phyloP scores from a whole-genome alignment of 2,329 filamentous ascomycete genomes.

The Fusarium siculi region DNA sequence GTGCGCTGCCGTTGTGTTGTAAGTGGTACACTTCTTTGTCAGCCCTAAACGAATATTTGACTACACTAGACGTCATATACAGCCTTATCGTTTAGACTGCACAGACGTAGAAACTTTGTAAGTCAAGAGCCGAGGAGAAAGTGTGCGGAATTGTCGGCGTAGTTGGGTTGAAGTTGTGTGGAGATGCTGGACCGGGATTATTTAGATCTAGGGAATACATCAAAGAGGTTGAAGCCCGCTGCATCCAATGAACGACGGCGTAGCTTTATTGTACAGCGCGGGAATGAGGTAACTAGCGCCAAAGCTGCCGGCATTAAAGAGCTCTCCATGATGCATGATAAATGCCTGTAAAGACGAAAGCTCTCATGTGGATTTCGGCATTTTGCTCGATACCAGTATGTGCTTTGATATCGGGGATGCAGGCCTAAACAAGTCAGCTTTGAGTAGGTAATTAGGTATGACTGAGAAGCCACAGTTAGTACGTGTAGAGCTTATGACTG shows the following conservation, averaged over 20 bases:
- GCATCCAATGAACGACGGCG: constrained; percentile 11
- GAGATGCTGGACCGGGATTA: constrained; percentile 1
- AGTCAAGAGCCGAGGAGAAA: background rate
- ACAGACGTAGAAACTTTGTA: background rate
- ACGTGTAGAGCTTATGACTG: background rate
- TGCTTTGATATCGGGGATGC: background rate
- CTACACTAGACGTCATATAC: constrained; percentile 8
- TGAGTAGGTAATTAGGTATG: background rate
- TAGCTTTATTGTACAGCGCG: background rate
- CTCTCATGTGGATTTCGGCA: background rate
- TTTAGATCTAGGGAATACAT: background rate
- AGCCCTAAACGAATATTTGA: constrained; percentile 8
- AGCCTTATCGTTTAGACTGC: constrained; percentile 15
- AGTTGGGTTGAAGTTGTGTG: background rate
- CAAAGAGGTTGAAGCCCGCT: background rate
- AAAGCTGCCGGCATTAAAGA: constrained; percentile 8
- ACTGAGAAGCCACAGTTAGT: background rate
- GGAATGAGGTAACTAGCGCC: constrained; percentile 13
- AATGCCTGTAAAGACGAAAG: background rate
- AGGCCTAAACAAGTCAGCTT: background rate
- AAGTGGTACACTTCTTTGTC: background rate
- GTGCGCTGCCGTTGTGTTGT: background rate
- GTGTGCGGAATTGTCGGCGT: constrained; percentile 17
- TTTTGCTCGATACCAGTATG: background rate
- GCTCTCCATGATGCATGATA: background rate